phyloP scores from a whole-genome alignment of 2,329 filamentous ascomycete species.

The Alternaria sp. region DNA sequence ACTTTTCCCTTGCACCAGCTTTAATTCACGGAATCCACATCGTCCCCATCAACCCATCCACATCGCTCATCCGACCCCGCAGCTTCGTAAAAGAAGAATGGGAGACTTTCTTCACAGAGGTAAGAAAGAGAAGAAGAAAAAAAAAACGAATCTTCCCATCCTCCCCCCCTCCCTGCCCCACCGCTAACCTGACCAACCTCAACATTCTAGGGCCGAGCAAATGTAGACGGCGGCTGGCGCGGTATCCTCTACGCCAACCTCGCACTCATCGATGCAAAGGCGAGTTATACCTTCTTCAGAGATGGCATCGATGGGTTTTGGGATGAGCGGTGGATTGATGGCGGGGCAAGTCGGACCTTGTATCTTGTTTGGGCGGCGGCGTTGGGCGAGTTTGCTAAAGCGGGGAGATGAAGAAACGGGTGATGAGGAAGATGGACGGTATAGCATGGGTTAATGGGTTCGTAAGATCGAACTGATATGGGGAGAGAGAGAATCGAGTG shows the following conservation, averaged over 20 bases:
- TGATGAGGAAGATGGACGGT: not conserved
- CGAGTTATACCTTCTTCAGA: slow-evolving; percentile 79
- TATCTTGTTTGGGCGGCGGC: slow-evolving; percentile 45
- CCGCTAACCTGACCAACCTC: too few species aligned
- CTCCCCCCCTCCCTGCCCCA: too few species aligned
- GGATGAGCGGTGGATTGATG: slow-evolving; percentile 74
- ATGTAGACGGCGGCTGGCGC: slow-evolving; percentile 70
- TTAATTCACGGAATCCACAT: slow-evolving; percentile 83
- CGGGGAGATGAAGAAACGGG: not conserved
- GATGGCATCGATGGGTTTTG: slow-evolving; percentile 64
- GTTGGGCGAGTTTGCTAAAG: slow-evolving; percentile 30
- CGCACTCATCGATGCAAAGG: slow-evolving; percentile 74
- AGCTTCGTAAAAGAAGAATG: slow-evolving; percentile 75
- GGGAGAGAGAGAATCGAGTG: too few species aligned
- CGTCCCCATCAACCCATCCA: slow-evolving; percentile 76
- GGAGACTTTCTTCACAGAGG: slow-evolving; percentile 73
- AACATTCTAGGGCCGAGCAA: slow-evolving; percentile 53
- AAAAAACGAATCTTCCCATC: too few species aligned
- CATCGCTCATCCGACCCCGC: slow-evolving; percentile 70
- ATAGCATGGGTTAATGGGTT: too few species aligned
- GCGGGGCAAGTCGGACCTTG: slow-evolving; percentile 66
- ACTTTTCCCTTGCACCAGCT: slow-evolving; percentile 73
- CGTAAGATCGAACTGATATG: too few species aligned
- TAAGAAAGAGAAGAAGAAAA: too few species aligned
- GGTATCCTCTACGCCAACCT: slow-evolving; percentile 85